phyloP scores from a whole-genome alignment of 2,329 filamentous ascomycete species.

The Akanthomyces dipterigenus region DNA sequence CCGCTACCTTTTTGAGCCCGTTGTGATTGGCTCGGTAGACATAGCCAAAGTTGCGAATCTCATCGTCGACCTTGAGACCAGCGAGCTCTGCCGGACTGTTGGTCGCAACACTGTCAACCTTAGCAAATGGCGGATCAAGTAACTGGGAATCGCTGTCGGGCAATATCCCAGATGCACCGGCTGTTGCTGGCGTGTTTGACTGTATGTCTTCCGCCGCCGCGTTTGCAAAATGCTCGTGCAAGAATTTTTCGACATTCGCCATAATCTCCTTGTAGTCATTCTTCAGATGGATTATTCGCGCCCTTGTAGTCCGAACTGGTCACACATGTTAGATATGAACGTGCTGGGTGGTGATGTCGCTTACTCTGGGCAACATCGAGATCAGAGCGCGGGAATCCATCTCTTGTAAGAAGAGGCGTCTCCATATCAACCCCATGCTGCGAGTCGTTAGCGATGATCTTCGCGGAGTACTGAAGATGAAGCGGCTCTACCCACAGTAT shows the following conservation, averaged over 20 bases:
- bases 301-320: conserved; percentile 82
- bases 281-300: conserved; percentile 79
- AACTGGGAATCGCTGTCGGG: conserved; percentile 23
- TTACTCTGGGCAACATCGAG: conserved; percentile 91
- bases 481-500: conserved; percentile 58
- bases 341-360: conserved; percentile 16
- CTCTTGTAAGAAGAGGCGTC: conserved; percentile 75
- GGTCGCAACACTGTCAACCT: conserved; percentile 73
- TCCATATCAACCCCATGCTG: conserved; percentile 93
- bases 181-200: conserved; percentile 16
- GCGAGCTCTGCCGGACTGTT: conserved; percentile 77
- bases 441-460: conserved; percentile 17
- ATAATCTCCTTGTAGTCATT: conserved; percentile 94
- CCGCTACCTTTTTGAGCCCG: conserved; percentile 75
- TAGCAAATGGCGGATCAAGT: conserved; percentile 59
- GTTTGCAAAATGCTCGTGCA: conserved; percentile 87
- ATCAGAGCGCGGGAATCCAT: conserved; percentile 89
- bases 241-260: conserved; percentile 69
- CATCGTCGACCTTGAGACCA: conserved; percentile 73
- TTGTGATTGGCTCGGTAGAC: conserved; percentile 83
- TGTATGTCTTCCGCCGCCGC: conserved; percentile 49
- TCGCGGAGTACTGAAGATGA: not conserved
- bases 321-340: conserved; percentile 14
- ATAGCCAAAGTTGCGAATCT: conserved; percentile 77
- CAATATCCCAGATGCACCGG: conserved; percentile 20